Conservation (phyloP, 2,329 filamentous ascomycete species). For the Apiospora hydei region DNA sequence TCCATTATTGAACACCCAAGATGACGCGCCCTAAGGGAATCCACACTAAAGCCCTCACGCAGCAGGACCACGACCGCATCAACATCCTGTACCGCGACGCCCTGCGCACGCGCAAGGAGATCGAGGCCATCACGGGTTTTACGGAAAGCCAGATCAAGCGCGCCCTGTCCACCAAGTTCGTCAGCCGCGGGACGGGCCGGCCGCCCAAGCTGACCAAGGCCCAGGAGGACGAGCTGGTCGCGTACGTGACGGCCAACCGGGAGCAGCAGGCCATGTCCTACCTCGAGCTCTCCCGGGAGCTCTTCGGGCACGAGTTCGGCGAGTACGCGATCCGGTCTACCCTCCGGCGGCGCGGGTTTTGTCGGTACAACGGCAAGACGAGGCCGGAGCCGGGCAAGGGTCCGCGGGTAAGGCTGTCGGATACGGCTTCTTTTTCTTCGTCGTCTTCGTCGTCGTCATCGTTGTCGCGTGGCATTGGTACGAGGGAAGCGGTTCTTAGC, state of each 20-base stretch:
- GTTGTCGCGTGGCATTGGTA: no score
- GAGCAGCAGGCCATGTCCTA: conserved; percentile 13
- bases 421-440: no score
- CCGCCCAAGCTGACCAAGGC: conserved; percentile 27
- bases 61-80: conserved; percentile 38
- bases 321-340: conserved; percentile 15
- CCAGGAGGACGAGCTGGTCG: conserved; percentile 11
- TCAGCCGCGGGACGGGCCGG: conserved; percentile 35
- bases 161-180: conserved; percentile 35
- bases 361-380: neutral
- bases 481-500: neutral
- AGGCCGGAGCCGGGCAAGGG: neutral
- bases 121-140: conserved; percentile 39
- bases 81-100: conserved; percentile 41
- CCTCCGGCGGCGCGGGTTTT: neutral
- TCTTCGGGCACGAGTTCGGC: neutral
- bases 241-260: neutral
- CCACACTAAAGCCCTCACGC: conserved; percentile 40
- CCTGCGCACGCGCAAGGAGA: conserved; percentile 35
- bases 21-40: conserved; percentile 34
- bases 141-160: conserved; percentile 40
- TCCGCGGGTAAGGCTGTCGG: neutral
- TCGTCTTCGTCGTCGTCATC: neutral
- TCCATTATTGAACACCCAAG: conserved; percentile 24
- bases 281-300: conserved; percentile 1